Conservation (phyloP, 768 basidiomycete species). For the Boletus vinaceobasis region DNA sequence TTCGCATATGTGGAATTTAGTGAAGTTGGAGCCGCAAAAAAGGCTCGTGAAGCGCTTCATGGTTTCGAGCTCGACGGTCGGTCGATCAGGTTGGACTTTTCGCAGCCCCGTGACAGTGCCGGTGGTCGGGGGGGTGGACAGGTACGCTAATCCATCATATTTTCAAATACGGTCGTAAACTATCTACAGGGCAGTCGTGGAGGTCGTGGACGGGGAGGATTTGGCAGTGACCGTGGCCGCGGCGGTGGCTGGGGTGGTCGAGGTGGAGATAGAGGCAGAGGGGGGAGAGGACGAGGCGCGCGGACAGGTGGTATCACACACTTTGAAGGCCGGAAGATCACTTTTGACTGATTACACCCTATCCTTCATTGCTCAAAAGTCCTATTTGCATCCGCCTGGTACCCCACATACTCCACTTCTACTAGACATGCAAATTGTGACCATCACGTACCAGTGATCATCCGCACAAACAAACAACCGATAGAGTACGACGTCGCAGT, state of each 20-base stretch:
- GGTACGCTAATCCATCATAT: conserved; percentile 30
- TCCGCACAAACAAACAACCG: background rate
- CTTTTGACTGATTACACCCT: conserved; percentile 34
- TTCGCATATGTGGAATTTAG: conserved; percentile 97
- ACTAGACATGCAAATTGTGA: background rate
- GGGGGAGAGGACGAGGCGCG: conserved; percentile 38
- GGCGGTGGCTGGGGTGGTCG: conserved; percentile 43
- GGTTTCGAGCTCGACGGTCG: conserved; percentile 83
- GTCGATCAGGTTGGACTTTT: conserved; percentile 77
- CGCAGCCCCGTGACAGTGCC: conserved; percentile 69
- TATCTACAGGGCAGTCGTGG: conserved; percentile 32
- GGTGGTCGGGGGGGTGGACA: conserved; percentile 51
- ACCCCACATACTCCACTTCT: background rate
- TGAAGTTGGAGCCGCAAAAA: conserved; percentile 73
- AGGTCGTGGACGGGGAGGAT: conserved; percentile 29
- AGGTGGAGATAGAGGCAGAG: conserved; percentile 35
- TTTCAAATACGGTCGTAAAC: background rate
- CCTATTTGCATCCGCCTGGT: background rate
- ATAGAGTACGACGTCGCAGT: background rate
- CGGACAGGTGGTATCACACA: conserved; percentile 53
- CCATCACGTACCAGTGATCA: background rate
- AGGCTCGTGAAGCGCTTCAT: conserved; percentile 66
- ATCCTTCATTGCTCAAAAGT: background rate
- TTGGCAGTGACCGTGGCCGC: conserved; percentile 32
- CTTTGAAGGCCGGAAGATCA: conserved; percentile 52